Conservation (phyloP, 768 basidiomycete species). For the Megacollybia marginata region DNA sequence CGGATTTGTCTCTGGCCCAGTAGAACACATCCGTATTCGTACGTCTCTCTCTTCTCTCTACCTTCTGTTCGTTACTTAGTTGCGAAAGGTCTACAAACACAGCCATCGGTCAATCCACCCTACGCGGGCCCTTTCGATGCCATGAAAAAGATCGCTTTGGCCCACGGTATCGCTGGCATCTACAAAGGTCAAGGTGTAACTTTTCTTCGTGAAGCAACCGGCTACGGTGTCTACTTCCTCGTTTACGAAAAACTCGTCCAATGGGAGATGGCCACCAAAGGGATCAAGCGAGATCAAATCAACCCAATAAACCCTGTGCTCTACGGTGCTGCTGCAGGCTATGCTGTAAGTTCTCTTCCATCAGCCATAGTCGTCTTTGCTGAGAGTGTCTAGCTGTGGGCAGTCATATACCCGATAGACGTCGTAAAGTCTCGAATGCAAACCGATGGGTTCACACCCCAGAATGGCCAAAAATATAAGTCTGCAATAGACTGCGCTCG, state of each 20-base stretch:
- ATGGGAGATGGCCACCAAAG: slow-evolving; percentile 69
- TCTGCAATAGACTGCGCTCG: slow-evolving; percentile 79
- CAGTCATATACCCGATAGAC: slow-evolving; percentile 92
- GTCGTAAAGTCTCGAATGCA: slow-evolving; percentile 97
- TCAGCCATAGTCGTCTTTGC: background rate
- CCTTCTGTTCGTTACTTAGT: slow-evolving; percentile 3
- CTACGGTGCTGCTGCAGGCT: slow-evolving; percentile 90
- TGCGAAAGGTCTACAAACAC: slow-evolving; percentile 77
- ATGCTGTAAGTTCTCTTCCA: slow-evolving; percentile 52
- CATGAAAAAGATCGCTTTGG: slow-evolving; percentile 71
- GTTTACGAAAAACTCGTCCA: slow-evolving; percentile 91
- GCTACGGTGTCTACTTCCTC: slow-evolving; percentile 86
- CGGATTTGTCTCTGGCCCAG: slow-evolving; percentile 89
- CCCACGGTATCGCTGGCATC: slow-evolving; percentile 74
- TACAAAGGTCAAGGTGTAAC: slow-evolving; percentile 93
- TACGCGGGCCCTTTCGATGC: slow-evolving; percentile 88
- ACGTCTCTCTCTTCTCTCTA: slow-evolving; percentile 20
- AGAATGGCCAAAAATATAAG: slow-evolving; percentile 75
- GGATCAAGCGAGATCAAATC: slow-evolving; percentile 70
- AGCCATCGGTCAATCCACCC: slow-evolving; percentile 65
- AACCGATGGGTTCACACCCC: slow-evolving; percentile 78
- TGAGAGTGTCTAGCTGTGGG: slow-evolving; percentile 58
- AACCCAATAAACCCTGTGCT: slow-evolving; percentile 70
- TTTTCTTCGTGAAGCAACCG: slow-evolving; percentile 72
- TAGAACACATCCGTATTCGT: slow-evolving; percentile 97